Base-by-base conservation (phyloP, 176 grass and related monocot species). In the Triticum timopheevii region DNA sequence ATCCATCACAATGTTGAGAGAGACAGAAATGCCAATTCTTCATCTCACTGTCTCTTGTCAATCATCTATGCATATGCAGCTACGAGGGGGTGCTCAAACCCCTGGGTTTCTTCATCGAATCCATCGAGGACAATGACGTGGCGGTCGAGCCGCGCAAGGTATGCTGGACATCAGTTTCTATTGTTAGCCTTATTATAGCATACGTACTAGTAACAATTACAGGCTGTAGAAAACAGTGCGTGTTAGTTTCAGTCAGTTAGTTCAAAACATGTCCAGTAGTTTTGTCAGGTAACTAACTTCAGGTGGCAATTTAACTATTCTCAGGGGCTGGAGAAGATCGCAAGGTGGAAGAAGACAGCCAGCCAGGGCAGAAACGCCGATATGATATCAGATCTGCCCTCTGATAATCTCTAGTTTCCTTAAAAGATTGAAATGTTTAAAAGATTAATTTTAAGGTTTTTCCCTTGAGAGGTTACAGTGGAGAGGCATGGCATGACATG, bases 141-240 rank as follows among this genome's bases (percentile, higher is more conserved):
- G 86, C 92, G 12, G 83, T 90, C 11, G 16, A 86, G 58, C 61
- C 66, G 22, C 66, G 92, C 1, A 86, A 90, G 92, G 92, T 93
- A 23, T 38, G 4, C 7, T 36, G 66, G 17, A 36, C 8, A 20
- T 3, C 16, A 7, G 19, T 8, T 35, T 9, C 13, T 34, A 17
- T 16, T 33, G 28, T 19, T 34, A 68, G 30, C 36, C 7, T 38
- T 35, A 35, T 35, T 35, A 35, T 33, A 39, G 45, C 5, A 49
- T 49, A 49, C 45, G 4, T 50, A 25, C 25, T 25, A 6, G 15
- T 1, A 54, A 54, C 50, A 54, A 19, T 67, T 17, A 17, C 13
- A 67, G 31, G 7, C 65, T 69, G 30, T 35, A 68, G 1, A 35
- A 8, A 69, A 69, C 19, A 58, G 52, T 0, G 54, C 8, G 3